phyloP scores from a whole-genome alignment of 768 basidiomycete genomes.

The Lyophyllum decastes region DNA sequence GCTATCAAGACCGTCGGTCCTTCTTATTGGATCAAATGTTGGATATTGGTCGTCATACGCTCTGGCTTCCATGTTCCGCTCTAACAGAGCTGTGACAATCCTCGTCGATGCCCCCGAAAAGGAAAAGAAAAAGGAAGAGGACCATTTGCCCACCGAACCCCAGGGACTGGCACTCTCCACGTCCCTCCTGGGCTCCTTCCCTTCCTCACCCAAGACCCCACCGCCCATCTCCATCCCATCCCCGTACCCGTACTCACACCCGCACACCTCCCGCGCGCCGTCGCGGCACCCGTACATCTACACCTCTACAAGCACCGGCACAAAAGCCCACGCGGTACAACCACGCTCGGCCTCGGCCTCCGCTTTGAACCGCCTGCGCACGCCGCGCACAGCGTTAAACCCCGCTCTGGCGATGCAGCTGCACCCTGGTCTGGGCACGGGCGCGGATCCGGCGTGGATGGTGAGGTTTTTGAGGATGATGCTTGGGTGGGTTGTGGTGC shows the following conservation, averaged over 20 bases:
- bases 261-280: neutral
- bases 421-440: conserved; percentile 66
- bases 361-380: conserved; percentile 16
- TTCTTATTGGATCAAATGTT: neutral
- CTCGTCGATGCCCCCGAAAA: neutral
- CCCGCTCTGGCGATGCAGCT: conserved; percentile 79
- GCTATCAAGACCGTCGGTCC: neutral
- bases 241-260: neutral
- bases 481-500: conserved; percentile 75
- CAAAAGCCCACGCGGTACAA: neutral
- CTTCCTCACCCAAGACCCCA: conserved; percentile 1
- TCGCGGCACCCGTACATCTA: conserved; percentile 2
- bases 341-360: too few relatives aligned
- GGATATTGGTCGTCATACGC: neutral
- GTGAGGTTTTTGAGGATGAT: conserved; percentile 78
- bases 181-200: conserved; percentile 20
- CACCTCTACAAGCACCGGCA: neutral
- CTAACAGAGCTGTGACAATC: neutral
- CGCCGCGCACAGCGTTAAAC: conserved; percentile 51
- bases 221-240: neutral
- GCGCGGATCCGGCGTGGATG: conserved; percentile 79
- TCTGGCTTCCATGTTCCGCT: neutral
- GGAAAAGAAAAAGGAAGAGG: conserved; percentile 2
- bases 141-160: neutral
- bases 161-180: neutral